Evolutionary conservation across 768 basidiomycete species (phyloP), one percentile per base, ranked within the genome.

Genomic region (Trametes meyenii): DNA sequence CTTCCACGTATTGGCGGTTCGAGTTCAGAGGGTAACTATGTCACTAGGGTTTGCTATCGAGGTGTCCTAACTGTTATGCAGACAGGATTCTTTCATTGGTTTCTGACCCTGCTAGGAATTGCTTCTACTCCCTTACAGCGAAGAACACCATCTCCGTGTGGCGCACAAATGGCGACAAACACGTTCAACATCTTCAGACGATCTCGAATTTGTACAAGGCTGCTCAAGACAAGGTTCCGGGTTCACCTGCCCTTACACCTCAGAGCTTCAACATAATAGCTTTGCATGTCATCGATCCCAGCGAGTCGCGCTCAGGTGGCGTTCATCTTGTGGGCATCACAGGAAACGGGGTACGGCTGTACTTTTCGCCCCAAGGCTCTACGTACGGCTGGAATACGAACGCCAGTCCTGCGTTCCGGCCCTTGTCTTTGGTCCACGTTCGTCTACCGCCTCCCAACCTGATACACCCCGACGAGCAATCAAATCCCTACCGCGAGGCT

Each of bases 251-350:
- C 33, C 76, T 94, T 53, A 84, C 84, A 17, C 84, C 86, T 2
- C 82, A 88, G 67, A 81, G 78, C 53, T 94, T 95, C 70, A 81
- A 83, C 56, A 83, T 96, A 59, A 78, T 87, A 33, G 77, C 82
- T 23, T 72, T 96, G 46, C 90, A 95, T 71, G 81, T 87, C 24
- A 74, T 96, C 39, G 80, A 84, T 42, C 80, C 80, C 11, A 74
- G 79, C 13, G 90, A 92, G 71, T 88, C 90, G 26, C 86, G 85
- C 16, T 76, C 82, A 8, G 29, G 29, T 24, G 85, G 84, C 14
- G 76, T 91, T 13, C 91, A 92, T 59, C 81, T 98, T 11, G 78
- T 97, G 50, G 94, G 89, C 1, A 75, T 96, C 49, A 94, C 94
- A 23, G 78, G 81, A 29, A 94, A 88, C 53, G 95, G 92, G 13